A percentile compares a stretch with the other conserved stretches of the same genome.
These are phyloP conservation scores for Thermothelomyces thermophilus DNA, from an alignment of 2,329 filamentous ascomycete genomes.

Conservation along the genomic window DNA sequence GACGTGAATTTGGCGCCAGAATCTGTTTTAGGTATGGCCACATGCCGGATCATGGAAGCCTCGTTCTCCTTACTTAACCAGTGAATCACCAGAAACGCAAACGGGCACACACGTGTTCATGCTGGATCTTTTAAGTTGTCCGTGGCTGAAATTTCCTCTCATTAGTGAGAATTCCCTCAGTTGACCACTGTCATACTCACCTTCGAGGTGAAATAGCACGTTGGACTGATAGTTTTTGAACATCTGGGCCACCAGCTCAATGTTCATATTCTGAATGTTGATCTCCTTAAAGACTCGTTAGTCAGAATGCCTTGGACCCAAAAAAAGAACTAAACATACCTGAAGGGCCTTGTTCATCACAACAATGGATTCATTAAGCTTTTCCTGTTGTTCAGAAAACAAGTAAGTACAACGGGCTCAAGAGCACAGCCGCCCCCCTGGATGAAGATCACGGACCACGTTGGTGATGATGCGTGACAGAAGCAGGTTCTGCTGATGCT, in stretches of 20 bases:
- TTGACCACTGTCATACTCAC: slow-evolving; percentile 39
- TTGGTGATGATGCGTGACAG: slow-evolving; percentile 95
- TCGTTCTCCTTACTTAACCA: too few species aligned
- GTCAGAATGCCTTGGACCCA: not conserved
- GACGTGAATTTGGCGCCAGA: too few species aligned
- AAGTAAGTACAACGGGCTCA: not conserved
- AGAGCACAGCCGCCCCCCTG: too few species aligned
- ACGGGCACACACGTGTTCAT: slow-evolving; percentile 35
- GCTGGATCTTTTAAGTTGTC: slow-evolving; percentile 75
- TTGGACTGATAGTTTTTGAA: slow-evolving; percentile 99
- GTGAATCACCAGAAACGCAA: too few species aligned
- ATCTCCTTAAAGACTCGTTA: slow-evolving; percentile 61
- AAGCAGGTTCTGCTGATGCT: slow-evolving; percentile 91
- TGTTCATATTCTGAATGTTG: slow-evolving; percentile 98
- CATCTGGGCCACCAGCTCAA: slow-evolving; percentile 96
- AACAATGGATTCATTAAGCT: slow-evolving; percentile 89
- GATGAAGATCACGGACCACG: slow-evolving; percentile 64
- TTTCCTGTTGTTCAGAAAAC: slow-evolving; percentile 65
- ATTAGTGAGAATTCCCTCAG: not conserved
- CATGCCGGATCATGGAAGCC: too few species aligned
- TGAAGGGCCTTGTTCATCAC: slow-evolving; percentile 90
- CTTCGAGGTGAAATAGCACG: slow-evolving; percentile 93
- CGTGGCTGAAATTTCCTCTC: slow-evolving; percentile 51
- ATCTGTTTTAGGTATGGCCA: too few species aligned
- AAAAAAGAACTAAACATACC: slow-evolving; percentile 38